Base-by-base conservation (phyloP, 257 asterid species). In the Salvia hispanica region DNA sequence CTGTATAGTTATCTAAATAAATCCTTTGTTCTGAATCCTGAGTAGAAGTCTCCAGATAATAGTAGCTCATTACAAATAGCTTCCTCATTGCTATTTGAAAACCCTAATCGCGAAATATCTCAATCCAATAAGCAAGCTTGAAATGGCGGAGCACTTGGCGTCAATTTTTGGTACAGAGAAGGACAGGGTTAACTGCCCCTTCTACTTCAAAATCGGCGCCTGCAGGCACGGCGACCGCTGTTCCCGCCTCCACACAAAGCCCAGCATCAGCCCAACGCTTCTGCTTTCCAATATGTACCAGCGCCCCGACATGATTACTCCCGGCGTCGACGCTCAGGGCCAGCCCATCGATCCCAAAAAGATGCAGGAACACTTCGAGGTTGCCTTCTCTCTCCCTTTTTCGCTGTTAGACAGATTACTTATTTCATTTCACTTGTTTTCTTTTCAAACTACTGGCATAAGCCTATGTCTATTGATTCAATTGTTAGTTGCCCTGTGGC, bases 221-320 rank as follows among this genome's bases (percentile, higher is more conserved):
- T 90, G 97, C 63, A 83, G 98, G 36, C 98, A 93, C 76, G 98
- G 96, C 2, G 97, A 93, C 76, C 96, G 98, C 21, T 90, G 97
- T 67, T 92, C 97, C 21, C 94, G 97, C 31, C 95, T 88, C 61
- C 98, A 92, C 77, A 88, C 97, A 44, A 92, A 90, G 73, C 98
- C 98, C 7, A 86, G 96, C 76, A 84, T 88, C 56, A 92, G 98
- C 78, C 96, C 98, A 2, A 90, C 95, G 16, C 80, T 92, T 9
- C 76, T 92, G 71, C 85, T 92, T 13, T 88, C 97, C 31, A 93
- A 93, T 73, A 93, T 93, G 95, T 92, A 93, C 77, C 97, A 88
- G 79, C 81, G 97, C 9, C 98, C 97, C 9, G 98, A 92, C 80
- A 83, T 86, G 88, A 88, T 92, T 67, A 90, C 96, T 39, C 98